These are phyloP conservation scores for Vitis amurensis DNA, from an alignment of 164 flowering plant species.

Conservation along the genomic window DNA sequence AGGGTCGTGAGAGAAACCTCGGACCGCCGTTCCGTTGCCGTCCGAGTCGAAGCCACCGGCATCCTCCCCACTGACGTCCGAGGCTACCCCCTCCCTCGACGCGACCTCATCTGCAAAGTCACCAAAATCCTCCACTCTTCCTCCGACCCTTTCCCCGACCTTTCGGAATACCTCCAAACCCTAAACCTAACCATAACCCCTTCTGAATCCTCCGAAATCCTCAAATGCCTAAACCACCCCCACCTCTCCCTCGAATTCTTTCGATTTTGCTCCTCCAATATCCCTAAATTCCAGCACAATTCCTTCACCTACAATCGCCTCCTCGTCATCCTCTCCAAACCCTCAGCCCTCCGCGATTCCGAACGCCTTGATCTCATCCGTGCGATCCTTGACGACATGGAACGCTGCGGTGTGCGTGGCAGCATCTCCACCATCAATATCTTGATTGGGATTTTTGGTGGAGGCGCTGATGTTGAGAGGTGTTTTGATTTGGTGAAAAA, in stretches of 20 bases:
- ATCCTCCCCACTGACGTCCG: conserved; percentile 43
- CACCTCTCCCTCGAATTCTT: conserved; percentile 66
- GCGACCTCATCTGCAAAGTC: conserved; percentile 70
- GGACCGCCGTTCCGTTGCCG: conserved; percentile 55
- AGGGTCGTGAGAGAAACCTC: conserved; percentile 41
- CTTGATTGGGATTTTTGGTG: conserved; percentile 56
- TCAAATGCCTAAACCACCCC: conserved; percentile 67
- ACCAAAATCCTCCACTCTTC: conserved; percentile 46
- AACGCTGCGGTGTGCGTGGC: conserved; percentile 39
- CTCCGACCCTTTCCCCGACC: conserved; percentile 47
- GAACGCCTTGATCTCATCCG: conserved; percentile 33
- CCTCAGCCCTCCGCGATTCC: conserved; percentile 16
- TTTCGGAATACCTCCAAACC: conserved; percentile 55
- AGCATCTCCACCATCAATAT: conserved; percentile 83
- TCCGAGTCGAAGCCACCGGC: conserved; percentile 40
- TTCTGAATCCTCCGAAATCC: conserved; percentile 72
- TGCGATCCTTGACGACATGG: conserved; percentile 59
- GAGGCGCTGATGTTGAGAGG: conserved; percentile 30
- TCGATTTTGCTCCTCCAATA: conserved; percentile 47
- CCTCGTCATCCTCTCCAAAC: conserved; percentile 55
- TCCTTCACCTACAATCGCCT: conserved; percentile 75
- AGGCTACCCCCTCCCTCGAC: conserved; percentile 86
- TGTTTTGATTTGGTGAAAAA: conserved; percentile 61
- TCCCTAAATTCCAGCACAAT: conserved; percentile 70
- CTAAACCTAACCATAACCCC: conserved; percentile 54